These are phyloP conservation scores for Klebsormidium nitens DNA, from an alignment of 139 green algal genomes.

Conservation along the genomic window DNA sequence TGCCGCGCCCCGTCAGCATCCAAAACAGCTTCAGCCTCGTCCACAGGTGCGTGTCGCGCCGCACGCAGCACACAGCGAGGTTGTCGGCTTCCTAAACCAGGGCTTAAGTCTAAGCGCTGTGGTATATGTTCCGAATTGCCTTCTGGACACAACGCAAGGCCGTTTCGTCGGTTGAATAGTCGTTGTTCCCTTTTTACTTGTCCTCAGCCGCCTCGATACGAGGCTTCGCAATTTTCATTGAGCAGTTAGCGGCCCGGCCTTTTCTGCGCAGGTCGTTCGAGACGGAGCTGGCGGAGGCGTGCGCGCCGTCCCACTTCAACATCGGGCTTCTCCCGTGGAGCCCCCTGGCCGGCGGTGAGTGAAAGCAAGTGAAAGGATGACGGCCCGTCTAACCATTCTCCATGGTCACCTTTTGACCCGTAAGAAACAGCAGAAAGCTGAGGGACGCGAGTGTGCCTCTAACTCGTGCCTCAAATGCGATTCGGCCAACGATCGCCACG, in stretches of 20 bases:
- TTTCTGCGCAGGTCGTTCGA: slow-evolving; percentile 70
- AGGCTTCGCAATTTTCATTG: no score
- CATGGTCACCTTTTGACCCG: background rate
- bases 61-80: no score
- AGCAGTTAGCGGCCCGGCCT: no score
- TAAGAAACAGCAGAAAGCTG: background rate
- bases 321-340: slow-evolving; percentile 83
- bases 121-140: no score
- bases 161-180: no score
- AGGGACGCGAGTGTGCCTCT: background rate
- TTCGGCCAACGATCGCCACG: background rate
- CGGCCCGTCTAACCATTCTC: background rate
- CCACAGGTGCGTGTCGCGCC: no score
- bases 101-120: no score
- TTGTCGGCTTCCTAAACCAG: no score
- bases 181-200: no score
- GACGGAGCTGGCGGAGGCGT: slow-evolving; percentile 75
- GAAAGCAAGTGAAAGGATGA: background rate
- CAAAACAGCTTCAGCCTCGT: slow-evolving; percentile 68
- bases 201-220: no score
- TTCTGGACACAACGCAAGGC: no score
- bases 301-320: slow-evolving; percentile 51
- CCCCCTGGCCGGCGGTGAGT: slow-evolving; percentile 55
- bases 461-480: background rate
- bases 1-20: slow-evolving; percentile 76